Evolutionary conservation across 2,329 filamentous ascomycete species (phyloP), one percentile per base, ranked within the genome.

Genomic region (Stachybotrys chlorohalonatus): DNA sequence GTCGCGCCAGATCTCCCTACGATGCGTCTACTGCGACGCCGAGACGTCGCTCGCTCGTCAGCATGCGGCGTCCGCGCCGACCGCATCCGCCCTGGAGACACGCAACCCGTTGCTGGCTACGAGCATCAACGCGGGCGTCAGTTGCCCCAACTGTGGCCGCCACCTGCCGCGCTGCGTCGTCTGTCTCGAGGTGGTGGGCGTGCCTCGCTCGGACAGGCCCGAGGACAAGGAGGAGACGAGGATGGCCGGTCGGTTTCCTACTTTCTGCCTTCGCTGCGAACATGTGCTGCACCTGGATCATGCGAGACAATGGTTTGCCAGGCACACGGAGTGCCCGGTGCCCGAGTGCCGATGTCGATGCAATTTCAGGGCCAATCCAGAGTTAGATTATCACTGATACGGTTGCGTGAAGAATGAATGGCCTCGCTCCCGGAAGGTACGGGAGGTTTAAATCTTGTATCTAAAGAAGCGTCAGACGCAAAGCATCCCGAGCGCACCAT

Each of bases 1-100:
- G 1, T 82, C 82, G 2, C 76, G 85, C 36, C 87, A 90, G 69
- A 82, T 93, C 53, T 83, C 86, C 5, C 79, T 94, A 51, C 82
- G 88, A 50, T 94, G 89, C 70, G 79, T 87, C 51, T 89, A 89
- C 71, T 94, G 89, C 71, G 84, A 87, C 62, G 77, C 80, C 39
- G 77, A 82, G 64, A 79, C 78, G 52, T 79, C 75, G 39, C 71
- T 79, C 30, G 72, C 74, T 47, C 76, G 75, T 55, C 71, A 66
- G 53, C 63, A 63, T 53, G 59, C 59, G 50, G 57, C 49, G 36
- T 36, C 54, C 46, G 56, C 54, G 46, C 54, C 54, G 49, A 48
- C 63, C 13, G 62, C 64, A 16, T 62, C 68, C 24, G 57, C 65
- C 31, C 62, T 70, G 36, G 71, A 73, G 59, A 66, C 58, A 60